phyloP scores from a whole-genome alignment of 805 yeast species.

The Zygosaccharomyces siamensis region DNA sequence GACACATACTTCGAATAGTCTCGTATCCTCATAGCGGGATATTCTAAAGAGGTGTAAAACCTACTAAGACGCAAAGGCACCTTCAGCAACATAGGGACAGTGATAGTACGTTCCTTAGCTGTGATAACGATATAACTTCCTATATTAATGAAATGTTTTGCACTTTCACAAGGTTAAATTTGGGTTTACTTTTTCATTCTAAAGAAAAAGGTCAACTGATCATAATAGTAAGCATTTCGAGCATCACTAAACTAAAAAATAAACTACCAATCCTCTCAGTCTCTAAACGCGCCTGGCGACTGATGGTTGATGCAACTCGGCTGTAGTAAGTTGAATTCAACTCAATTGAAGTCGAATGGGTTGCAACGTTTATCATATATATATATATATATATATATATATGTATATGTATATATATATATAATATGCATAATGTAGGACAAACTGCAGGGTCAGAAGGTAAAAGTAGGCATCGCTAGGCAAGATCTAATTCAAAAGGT shows the following conservation, averaged over 20 bases:
- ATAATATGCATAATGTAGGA: neutral
- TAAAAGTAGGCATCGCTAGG: conserved; percentile 1
- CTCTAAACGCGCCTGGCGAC: too few species aligned
- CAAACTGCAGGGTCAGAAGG: neutral
- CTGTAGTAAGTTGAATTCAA: neutral
- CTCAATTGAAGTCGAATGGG: neutral
- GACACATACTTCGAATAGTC: conserved; percentile 27
- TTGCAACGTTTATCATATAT: conserved; percentile 1
- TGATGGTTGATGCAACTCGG: too few species aligned
- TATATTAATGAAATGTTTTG: neutral
- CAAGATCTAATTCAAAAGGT: conserved; percentile 40
- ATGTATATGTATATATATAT: too few species aligned
- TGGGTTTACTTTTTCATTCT: neutral
- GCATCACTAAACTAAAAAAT: too few species aligned
- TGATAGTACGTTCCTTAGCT: neutral
- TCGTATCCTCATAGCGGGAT: conserved; percentile 16
- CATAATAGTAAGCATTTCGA: neutral
- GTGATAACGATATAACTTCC: neutral
- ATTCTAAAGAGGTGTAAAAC: conserved; percentile 14
- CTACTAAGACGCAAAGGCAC: conserved; percentile 6
- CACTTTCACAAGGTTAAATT: neutral
- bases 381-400: neutral
- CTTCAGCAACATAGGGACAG: neutral
- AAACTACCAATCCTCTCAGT: too few species aligned
- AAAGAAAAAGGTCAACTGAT: neutral